These are phyloP conservation scores for Isoetes taiwanensis DNA, from an alignment of 75 land plant species.

Conservation along the genomic window DNA sequence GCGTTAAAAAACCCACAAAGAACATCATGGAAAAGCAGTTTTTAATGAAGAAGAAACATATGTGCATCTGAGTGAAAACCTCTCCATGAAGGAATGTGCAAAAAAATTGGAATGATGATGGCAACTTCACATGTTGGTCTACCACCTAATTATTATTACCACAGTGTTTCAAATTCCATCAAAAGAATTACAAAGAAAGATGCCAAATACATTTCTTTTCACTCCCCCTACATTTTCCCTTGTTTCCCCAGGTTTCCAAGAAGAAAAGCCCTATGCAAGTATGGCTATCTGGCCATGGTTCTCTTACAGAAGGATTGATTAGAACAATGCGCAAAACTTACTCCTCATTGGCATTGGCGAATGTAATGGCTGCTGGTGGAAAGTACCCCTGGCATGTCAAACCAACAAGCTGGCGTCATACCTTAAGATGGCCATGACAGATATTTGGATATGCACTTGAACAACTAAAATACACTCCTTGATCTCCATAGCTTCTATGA, in stretches of 20 bases:
- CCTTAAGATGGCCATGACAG: too few relatives aligned
- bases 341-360: conserved; percentile 46
- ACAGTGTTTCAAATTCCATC: not conserved
- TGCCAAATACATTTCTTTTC: not conserved
- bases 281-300: too few relatives aligned
- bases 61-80: conserved; percentile 67
- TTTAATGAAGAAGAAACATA: not conserved
- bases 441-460: conserved; percentile 35
- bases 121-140: conserved; percentile 52
- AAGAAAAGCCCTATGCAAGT: not conserved
- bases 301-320: conserved; percentile 75
- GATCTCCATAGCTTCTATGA: conserved; percentile 34
- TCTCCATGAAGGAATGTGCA: conserved; percentile 81
- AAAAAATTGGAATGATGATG: conserved; percentile 56
- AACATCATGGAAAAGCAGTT: not conserved
- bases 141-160: too few relatives aligned
- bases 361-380: conserved; percentile 70
- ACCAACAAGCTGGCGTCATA: too few relatives aligned
- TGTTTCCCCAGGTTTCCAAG: too few relatives aligned
- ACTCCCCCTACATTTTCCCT: too few relatives aligned
- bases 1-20: not conserved
- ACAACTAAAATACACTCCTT: conserved; percentile 53
- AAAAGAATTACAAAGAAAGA: not conserved
- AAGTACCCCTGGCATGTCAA: conserved; percentile 79
- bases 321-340: conserved; percentile 54